Percentiles rank a stretch among this genome's conserved stretches.
Evolutionary conservation across 805 yeast species (phyloP).

Genomic region (Candida methanosorbosa): DNA sequence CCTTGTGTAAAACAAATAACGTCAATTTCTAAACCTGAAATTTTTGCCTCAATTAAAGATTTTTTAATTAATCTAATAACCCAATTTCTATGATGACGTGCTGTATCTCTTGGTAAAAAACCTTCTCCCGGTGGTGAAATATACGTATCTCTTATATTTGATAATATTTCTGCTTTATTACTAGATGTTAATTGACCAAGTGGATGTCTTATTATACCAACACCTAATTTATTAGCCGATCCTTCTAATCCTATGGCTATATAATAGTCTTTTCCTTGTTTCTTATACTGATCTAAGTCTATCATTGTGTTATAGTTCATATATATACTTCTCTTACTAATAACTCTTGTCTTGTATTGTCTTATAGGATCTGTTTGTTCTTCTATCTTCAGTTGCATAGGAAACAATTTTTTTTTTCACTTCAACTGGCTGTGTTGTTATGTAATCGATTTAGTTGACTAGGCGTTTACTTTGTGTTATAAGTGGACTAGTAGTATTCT

Average conservation of each 20-base stretch:
- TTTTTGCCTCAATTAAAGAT: conserved; percentile 55
- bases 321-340: neutral
- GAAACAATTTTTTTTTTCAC: neutral
- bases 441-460: too few species aligned
- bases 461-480: too few species aligned
- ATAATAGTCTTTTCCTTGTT: conserved; percentile 38
- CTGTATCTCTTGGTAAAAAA: conserved; percentile 91
- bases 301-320: too few species aligned
- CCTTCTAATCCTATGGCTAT: conserved; percentile 92
- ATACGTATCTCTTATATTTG: conserved; percentile 94
- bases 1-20: conserved; percentile 94
- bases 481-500: too few species aligned
- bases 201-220: conserved; percentile 79
- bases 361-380: neutral
- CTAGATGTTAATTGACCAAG: conserved; percentile 44
- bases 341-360: neutral
- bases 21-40: conserved; percentile 46
- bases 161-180: conserved; percentile 65
- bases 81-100: conserved; percentile 95
- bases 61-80: conserved; percentile 65
- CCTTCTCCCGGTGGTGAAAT: conserved; percentile 98
- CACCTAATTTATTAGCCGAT: conserved; percentile 93
- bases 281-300: conserved; percentile 32
- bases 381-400: neutral
- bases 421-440: too few species aligned